phyloP scores from a whole-genome alignment of 1,139 yeast genomes.

The Geotrichum citri-aurantii region DNA sequence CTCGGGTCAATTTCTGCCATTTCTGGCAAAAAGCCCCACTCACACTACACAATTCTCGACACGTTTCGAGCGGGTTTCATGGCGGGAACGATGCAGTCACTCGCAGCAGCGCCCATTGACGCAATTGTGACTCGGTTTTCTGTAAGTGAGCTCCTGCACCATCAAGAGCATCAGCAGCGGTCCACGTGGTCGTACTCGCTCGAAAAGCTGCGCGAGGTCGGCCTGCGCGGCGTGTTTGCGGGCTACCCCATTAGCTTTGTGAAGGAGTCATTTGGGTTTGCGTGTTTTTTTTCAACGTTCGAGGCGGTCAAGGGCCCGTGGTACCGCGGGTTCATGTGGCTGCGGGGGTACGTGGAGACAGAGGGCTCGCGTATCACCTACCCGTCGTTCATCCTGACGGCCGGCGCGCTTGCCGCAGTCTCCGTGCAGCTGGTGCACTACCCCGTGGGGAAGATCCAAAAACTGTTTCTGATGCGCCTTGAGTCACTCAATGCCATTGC shows the following conservation, averaged over 20 bases:
- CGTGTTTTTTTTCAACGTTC: slow-evolving; percentile 76
- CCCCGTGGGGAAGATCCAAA: slow-evolving; percentile 76
- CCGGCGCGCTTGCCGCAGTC: slow-evolving; percentile 85
- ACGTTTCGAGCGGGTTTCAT: slow-evolving; percentile 75
- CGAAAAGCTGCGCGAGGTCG: slow-evolving; percentile 63
- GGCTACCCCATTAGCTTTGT: slow-evolving; percentile 72
- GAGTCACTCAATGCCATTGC: slow-evolving; percentile 59
- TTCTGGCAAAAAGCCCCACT: slow-evolving; percentile 11
- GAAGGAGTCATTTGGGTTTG: slow-evolving; percentile 84
- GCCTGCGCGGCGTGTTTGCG: slow-evolving; percentile 80
- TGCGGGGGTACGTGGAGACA: neutral
- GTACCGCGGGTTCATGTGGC: slow-evolving; percentile 13
- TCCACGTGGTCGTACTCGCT: slow-evolving; percentile 74
- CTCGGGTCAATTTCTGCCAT: slow-evolving; percentile 39
- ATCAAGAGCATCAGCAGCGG: slow-evolving; percentile 27
- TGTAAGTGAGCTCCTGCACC: slow-evolving; percentile 57
- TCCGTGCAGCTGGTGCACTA: slow-evolving; percentile 73
- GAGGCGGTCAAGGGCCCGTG: slow-evolving; percentile 59
- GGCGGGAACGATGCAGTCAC: slow-evolving; percentile 81
- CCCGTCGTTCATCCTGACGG: slow-evolving; percentile 69
- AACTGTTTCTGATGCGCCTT: slow-evolving; percentile 67
- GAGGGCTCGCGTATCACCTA: slow-evolving; percentile 30
- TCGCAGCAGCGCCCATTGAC: slow-evolving; percentile 93
- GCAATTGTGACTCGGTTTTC: slow-evolving; percentile 81
- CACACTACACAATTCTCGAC: slow-evolving; percentile 39